Percentiles rank a stretch among this genome's conserved stretches.
Evolutionary conservation across 345 rosid genomes (phyloP).

Genomic region (Linum tenue): DNA sequence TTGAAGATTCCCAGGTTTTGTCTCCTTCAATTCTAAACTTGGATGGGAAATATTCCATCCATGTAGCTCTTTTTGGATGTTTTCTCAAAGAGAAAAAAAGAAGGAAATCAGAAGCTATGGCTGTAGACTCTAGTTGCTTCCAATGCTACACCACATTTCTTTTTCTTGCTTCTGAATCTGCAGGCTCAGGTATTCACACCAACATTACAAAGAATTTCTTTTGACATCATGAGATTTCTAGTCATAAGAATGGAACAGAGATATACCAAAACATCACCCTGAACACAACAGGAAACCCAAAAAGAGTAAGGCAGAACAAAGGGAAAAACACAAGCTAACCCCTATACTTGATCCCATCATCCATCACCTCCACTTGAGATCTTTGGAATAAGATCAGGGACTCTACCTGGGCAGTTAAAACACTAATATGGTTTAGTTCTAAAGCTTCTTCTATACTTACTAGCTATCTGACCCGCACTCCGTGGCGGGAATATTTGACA

Average conservation of each 20-base stretch:
- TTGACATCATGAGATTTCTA: neutral
- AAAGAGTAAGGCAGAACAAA: neutral
- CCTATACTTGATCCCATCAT: neutral
- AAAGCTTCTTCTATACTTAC: too few relatives aligned
- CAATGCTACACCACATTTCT: neutral
- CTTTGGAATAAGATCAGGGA: too few relatives aligned
- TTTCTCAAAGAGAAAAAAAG: neutral
- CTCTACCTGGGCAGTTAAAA: too few relatives aligned
- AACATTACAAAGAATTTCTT: neutral
- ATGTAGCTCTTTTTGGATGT: neutral
- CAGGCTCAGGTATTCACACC: neutral
- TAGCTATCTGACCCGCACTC: too few relatives aligned
- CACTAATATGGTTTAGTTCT: too few relatives aligned
- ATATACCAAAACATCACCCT: neutral
- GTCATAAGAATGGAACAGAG: neutral
- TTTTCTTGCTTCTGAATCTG: neutral
- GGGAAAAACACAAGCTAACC: neutral
- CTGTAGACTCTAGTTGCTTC: neutral
- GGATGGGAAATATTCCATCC: neutral
- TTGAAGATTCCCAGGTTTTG: neutral
- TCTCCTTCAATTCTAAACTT: neutral
- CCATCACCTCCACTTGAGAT: too few relatives aligned
- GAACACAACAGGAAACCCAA: neutral
- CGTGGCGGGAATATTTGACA: too few relatives aligned
- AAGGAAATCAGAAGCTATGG: neutral